Base-by-base conservation (phyloP, 2,329 filamentous ascomycete species). In the Ophiostoma populinum region DNA sequence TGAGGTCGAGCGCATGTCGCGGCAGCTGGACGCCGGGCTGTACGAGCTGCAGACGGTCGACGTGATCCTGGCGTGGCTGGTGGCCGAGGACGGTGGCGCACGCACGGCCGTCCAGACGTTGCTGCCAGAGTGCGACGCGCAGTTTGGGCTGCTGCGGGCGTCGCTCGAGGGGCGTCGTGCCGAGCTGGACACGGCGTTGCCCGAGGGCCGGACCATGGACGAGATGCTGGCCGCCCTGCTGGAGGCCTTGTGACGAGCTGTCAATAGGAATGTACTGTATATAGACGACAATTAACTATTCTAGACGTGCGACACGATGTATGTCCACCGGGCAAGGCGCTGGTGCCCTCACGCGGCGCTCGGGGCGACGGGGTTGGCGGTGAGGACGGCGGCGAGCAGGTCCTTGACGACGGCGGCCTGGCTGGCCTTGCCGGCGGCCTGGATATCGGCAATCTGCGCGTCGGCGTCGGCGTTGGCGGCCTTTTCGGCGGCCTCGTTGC, bases 31-130 rank as follows among this genome's bases (percentile, higher is more conserved):
- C 43, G 83, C 81, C 0, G 90, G 90, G 0, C 57, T 95, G 6
- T 92, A 81, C 52, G 77, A 71, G 18, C 56, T 94, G 37, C 83
- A 93, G 58, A 79, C 72, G 3, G 70, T 90, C 30, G 87, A 95
- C 57, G 67, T 85, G 1, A 71, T 90, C 20, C 55, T 98, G 20
- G 81, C 86, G 10, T 98, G 90, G 90, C 63, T 95, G 21, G 67
- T 83, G 7, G 90, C 86, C 1, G 90, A 98, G 55, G 90, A 98
- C 48, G 64, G 63, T 22, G 83, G 81, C 0, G 80, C 82, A 2
- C 70, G 65, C 46, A 62, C 57, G 37, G 77, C 65, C 46, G 72
- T 93, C 21, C 55, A 63, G 33, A 56, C 62, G 16, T 55, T 79
- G 4, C 56, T 94, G 26, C 70, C 66, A 1, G 37, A 16, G 3